A percentile compares a stretch with the other conserved stretches of the same genome.
Conservation (phyloP, 2,329 filamentous ascomycete genomes). For the Apiospora koreana region DNA sequence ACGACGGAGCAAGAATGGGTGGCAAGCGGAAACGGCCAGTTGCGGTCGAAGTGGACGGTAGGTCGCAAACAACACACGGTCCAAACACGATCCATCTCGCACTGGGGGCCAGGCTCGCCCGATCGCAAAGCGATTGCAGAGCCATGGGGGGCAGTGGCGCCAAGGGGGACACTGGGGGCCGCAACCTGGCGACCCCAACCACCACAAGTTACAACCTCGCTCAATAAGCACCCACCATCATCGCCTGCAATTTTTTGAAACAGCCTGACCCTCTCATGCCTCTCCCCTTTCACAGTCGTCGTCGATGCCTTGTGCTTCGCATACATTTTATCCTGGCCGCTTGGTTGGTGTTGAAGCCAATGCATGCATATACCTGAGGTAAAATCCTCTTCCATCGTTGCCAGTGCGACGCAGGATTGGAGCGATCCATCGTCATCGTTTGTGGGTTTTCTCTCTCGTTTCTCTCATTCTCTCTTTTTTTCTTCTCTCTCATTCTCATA, state of each 20-base stretch:
- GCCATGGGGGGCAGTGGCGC: slow-evolving; percentile 7
- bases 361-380: not conserved
- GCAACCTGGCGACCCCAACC: slow-evolving; percentile 12
- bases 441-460: not conserved
- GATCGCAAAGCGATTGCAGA: slow-evolving; percentile 10
- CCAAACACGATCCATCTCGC: slow-evolving; percentile 5
- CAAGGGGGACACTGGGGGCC: not conserved
- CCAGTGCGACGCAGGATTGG: not conserved
- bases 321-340: not conserved
- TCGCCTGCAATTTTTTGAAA: slow-evolving; percentile 16
- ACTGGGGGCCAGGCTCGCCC: slow-evolving; percentile 13
- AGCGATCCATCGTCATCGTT: not conserved
- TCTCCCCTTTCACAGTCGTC: not conserved
- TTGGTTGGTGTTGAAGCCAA: slow-evolving; percentile 1
- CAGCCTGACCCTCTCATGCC: slow-evolving; percentile 13
- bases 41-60: slow-evolving; percentile 1
- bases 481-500: not conserved
- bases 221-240: slow-evolving; percentile 11
- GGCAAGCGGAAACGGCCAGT: slow-evolving; percentile 9
- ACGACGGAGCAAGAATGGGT: slow-evolving; percentile 5
- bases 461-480: no score
- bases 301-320: slow-evolving; percentile 13
- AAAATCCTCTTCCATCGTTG: not conserved
- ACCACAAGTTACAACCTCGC: not conserved
- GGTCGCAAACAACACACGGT: slow-evolving; percentile 9